phyloP scores from a whole-genome alignment of 2,329 filamentous ascomycete species.

The Elsinoe arachidis region DNA sequence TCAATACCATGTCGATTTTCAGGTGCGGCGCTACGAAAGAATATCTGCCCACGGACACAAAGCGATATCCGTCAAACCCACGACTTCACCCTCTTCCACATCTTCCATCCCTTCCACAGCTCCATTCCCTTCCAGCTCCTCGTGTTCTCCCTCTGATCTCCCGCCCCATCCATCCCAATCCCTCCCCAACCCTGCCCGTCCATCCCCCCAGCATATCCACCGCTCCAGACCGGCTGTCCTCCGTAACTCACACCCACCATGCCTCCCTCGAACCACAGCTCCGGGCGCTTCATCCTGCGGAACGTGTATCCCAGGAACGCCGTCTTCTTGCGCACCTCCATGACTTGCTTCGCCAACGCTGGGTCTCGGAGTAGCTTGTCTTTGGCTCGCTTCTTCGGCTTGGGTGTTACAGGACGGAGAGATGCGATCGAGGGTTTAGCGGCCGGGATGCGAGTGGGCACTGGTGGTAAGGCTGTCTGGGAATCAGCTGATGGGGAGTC shows the following conservation, averaged over 20 bases:
- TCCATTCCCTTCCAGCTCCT: neutral
- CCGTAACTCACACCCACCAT: neutral
- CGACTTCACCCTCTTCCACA: neutral
- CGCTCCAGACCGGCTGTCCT: neutral
- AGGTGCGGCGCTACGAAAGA: neutral
- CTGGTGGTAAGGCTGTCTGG: no score
- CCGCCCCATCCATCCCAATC: neutral
- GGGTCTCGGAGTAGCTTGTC: conserved; percentile 76
- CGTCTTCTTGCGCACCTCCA: conserved; percentile 70
- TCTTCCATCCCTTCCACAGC: neutral
- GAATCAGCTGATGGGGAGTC: no score
- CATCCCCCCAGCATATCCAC: neutral
- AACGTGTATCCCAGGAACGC: conserved; percentile 91
- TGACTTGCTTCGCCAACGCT: conserved; percentile 54
- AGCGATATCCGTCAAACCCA: neutral
- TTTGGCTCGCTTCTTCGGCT: conserved; percentile 69
- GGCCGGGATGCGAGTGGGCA: neutral
- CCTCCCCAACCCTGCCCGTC: neutral
- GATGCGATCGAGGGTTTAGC: neutral
- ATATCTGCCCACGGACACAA: neutral
- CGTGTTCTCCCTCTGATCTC: neutral
- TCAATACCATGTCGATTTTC: neutral
- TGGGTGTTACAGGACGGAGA: conserved; percentile 29
- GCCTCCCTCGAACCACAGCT: conserved; percentile 1
- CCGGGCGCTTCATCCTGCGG: conserved; percentile 39